Conservation (phyloP, 768 basidiomycete species). For the Boletus tomentosulus region DNA sequence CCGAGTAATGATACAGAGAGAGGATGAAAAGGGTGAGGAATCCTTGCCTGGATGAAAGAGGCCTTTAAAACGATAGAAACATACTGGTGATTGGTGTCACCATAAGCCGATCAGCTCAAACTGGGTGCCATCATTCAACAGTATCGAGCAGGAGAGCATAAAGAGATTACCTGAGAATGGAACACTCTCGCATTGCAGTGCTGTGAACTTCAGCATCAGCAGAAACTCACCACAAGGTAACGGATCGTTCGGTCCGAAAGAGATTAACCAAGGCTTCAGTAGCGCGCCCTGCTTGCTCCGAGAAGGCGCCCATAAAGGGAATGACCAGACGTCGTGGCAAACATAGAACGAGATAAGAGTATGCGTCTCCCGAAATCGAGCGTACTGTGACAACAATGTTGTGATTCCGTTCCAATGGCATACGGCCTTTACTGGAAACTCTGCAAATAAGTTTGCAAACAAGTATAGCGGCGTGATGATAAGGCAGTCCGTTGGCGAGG, state of each 20-base stretch:
- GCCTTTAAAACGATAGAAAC: slow-evolving; percentile 18
- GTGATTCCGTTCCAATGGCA: no score
- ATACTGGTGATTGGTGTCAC: neutral
- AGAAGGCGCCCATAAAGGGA: neutral
- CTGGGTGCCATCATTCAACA: neutral
- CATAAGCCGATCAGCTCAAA: neutral
- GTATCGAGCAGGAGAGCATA: neutral
- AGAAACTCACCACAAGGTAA: neutral
- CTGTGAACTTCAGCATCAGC: neutral
- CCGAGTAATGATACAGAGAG: neutral
- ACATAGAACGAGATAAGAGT: neutral
- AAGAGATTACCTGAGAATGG: neutral
- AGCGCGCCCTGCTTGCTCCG: neutral
- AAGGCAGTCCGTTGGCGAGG: no score
- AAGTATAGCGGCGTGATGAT: no score
- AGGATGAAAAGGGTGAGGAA: neutral
- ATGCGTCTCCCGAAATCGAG: neutral
- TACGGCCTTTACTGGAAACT: no score
- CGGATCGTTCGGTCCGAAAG: no score
- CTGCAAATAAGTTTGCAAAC: no score
- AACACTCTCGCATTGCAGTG: neutral
- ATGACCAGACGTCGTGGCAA: neutral
- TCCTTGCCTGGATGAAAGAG: neutral
- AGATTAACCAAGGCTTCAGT: no score
- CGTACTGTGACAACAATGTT: no score